Evolutionary conservation across 169 alveolate species (phyloP).

Genomic region (Perkinsus marinus): DNA sequence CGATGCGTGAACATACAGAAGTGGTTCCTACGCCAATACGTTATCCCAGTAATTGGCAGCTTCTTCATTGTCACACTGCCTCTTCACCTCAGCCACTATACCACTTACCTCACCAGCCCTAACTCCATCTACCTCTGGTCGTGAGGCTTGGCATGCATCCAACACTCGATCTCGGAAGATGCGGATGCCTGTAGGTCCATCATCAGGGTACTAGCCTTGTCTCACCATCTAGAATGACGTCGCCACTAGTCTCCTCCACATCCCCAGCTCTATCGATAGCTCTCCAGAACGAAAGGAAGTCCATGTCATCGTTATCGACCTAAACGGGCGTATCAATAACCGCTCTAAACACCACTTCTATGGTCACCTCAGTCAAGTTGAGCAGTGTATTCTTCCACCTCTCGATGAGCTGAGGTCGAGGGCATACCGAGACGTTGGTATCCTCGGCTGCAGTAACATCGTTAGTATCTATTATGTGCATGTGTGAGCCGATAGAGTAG

Average conservation of each 20-base stretch:
- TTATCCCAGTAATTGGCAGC: not conserved
- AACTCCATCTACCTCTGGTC: not conserved
- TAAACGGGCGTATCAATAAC: too few species aligned
- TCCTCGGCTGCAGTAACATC: not conserved
- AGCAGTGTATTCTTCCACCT: not conserved
- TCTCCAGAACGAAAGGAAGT: not conserved
- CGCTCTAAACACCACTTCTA: not conserved
- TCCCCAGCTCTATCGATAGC: not conserved
- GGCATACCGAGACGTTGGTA: not conserved
- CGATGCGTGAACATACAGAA: not conserved
- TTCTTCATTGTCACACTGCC: not conserved
- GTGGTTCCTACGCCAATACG: not conserved
- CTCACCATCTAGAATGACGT: not conserved
- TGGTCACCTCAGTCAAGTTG: not conserved
- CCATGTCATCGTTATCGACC: not conserved
- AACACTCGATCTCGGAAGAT: not conserved
- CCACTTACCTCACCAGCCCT: not conserved
- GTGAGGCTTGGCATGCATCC: not conserved
- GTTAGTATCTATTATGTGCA: not conserved
- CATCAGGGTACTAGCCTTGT: not conserved
- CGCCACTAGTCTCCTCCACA: not conserved
- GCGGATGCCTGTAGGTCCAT: not conserved
- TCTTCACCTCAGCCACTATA: not conserved
- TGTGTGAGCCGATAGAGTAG: not conserved
- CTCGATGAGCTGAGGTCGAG: not conserved